Evolutionary conservation across 1,284 basidiomycete species (phyloP), one percentile per base, ranked within the genome.

Genomic region (Takashimella tepidaria): DNA sequence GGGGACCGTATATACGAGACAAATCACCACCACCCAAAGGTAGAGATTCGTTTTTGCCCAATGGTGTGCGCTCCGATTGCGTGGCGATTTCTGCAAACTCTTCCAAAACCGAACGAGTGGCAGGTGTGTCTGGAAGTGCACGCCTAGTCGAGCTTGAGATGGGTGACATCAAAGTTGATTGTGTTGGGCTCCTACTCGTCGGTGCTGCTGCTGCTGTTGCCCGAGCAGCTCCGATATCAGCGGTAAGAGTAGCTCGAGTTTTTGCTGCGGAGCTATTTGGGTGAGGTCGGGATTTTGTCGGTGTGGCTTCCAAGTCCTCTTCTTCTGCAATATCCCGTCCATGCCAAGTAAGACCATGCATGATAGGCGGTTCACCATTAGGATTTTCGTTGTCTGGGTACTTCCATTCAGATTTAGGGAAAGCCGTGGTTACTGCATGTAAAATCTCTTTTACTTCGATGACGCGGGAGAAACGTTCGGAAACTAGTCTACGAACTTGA

Each of bases 21-120:
- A 53, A 40, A 20, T 64, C 66, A 5, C 56, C 64, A 16, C 8
- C 10, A 37, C 31, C 31, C 10, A 37, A 16, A 10, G 67, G 67
- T 16, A 68, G 41, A 1, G 57, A 59, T 45, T 61, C 60, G 20
- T 68, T 61, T 26, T 61, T 55, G 13, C 51, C 55, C 1, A 55
- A 58, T 10, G 70, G 70, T 1, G 69, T 73, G 45, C 70, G 66
- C 23, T 67, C 67, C 2, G 64, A 60, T 12, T 62, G 49, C 4
- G 70, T 69, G 1, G 66, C 70, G 41, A 73, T 67, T 49, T 71
- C 70, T 31, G 70, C 70, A 54, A 69, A 73, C 51, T 73, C 71
- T 40, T 73, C 69, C 10, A 73, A 53, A 4, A 73, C 69, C 8
- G 63, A 66, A 37, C 71, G 60, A 16, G 31, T 37, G 6, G 71